These are phyloP conservation scores for Areca catechu DNA, from an alignment of 176 grass and related monocot genomes.

Conservation along the genomic window DNA sequence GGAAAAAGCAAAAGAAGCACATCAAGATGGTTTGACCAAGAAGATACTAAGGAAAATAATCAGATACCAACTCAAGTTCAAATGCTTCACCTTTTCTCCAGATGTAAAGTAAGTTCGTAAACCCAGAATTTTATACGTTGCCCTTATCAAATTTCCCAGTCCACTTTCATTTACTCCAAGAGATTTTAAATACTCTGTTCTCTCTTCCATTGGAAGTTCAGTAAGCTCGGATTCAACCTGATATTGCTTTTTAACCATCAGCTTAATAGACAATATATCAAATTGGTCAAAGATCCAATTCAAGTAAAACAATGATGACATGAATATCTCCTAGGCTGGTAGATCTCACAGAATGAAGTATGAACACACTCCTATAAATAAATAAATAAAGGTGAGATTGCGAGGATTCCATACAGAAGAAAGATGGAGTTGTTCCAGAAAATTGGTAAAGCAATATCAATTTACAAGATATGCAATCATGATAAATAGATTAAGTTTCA, in stretches of 20 bases:
- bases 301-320: too few relatives aligned
- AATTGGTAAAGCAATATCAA: too few relatives aligned
- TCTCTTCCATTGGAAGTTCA: constrained; percentile 81
- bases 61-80: constrained; percentile 3
- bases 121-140: constrained; percentile 84
- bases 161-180: constrained; percentile 87
- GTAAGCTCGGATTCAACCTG: constrained; percentile 96
- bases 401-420: neutral
- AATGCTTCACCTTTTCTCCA: constrained; percentile 74
- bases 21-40: constrained; percentile 12
- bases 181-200: constrained; percentile 84
- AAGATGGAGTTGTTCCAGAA: neutral
- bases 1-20: constrained; percentile 10
- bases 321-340: too few relatives aligned
- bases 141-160: constrained; percentile 91
- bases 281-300: too few relatives aligned
- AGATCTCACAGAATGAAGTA: too few relatives aligned
- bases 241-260: neutral
- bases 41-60: too few relatives aligned
- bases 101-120: constrained; percentile 96
- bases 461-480: too few relatives aligned
- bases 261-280: too few relatives aligned
- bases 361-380: too few relatives aligned
- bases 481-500: neutral
- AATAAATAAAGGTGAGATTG: too few relatives aligned